These are phyloP conservation scores for Mrakia blollopis DNA, from an alignment of 768 basidiomycete genomes.

Conservation along the genomic window DNA sequence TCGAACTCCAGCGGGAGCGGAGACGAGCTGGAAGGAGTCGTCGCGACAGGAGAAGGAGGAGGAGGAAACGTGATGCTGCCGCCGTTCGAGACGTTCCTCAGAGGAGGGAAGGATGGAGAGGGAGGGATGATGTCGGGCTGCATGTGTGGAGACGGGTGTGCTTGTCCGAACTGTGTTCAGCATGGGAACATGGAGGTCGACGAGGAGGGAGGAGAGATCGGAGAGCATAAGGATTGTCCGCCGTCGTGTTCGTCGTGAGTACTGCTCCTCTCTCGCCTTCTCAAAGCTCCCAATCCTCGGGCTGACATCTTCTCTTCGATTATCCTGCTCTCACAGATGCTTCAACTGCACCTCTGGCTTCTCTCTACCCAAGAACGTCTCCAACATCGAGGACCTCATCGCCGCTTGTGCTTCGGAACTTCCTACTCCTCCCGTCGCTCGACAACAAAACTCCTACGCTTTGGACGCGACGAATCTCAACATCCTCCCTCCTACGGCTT, in stretches of 20 bases:
- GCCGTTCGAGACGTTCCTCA: constrained; percentile 33
- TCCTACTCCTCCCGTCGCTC: constrained; percentile 33
- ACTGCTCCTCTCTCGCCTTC: neutral
- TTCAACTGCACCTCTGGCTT: constrained; percentile 40
- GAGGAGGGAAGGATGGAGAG: constrained; percentile 16
- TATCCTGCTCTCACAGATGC: constrained; percentile 34
- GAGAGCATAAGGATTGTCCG: constrained; percentile 29
- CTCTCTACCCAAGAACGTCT: constrained; percentile 39
- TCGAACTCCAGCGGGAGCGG: constrained; percentile 11
- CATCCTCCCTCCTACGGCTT: constrained; percentile 38
- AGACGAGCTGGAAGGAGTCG: constrained; percentile 22
- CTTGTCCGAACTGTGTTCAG: constrained; percentile 43
- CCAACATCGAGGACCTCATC: constrained; percentile 39
- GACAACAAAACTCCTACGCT: constrained; percentile 12
- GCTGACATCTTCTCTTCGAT: neutral
- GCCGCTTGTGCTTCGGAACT: constrained; percentile 39
- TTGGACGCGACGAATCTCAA: constrained; percentile 38
- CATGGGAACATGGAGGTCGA: constrained; percentile 38
- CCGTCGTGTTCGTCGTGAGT: constrained; percentile 34
- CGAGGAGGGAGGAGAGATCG: constrained; percentile 19
- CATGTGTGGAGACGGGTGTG: constrained; percentile 44
- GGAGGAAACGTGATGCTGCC: constrained; percentile 5
- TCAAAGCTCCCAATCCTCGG: neutral
- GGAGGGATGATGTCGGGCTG: constrained; percentile 39
- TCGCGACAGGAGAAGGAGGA: constrained; percentile 2